A percentile compares a stretch with the other conserved stretches of the same genome.
Evolutionary conservation across 257 asterid genomes (phyloP).

Genomic region (Gentiana macrophylla): DNA sequence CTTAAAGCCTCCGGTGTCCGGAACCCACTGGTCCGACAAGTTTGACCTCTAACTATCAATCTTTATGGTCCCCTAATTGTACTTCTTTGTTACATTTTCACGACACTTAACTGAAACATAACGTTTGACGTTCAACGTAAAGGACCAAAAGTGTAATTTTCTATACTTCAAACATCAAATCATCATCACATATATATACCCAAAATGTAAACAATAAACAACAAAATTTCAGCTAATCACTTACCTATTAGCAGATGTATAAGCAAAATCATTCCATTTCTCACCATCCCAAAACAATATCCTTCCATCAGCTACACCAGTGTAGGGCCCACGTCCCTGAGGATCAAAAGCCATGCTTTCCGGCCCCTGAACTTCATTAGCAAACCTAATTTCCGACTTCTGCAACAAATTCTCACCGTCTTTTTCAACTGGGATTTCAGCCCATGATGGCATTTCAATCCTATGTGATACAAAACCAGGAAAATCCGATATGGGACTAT

Average conservation of each 20-base stretch:
- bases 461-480: slow-evolving; percentile 53
- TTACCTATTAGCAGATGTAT: slow-evolving; percentile 86
- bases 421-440: slow-evolving; percentile 45
- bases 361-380: slow-evolving; percentile 78
- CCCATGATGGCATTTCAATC: slow-evolving; percentile 69
- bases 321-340: slow-evolving; percentile 82
- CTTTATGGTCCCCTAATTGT: too few relatives aligned
- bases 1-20: too few relatives aligned
- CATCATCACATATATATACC: not conserved
- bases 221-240: not conserved
- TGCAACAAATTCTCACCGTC: slow-evolving; percentile 58
- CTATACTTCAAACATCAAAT: too few relatives aligned
- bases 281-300: slow-evolving; percentile 76
- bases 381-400: slow-evolving; percentile 72
- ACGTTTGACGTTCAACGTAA: too few relatives aligned
- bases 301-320: slow-evolving; percentile 93
- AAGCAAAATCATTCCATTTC: slow-evolving; percentile 70
- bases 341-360: slow-evolving; percentile 85
- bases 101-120: too few relatives aligned
- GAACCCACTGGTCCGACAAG: too few relatives aligned
- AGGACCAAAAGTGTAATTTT: too few relatives aligned
- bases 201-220: not conserved
- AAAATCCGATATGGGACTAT: slow-evolving; percentile 53
- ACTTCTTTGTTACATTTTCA: too few relatives aligned
- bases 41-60: too few relatives aligned